These are phyloP conservation scores for Ogataea nonfermentans DNA, from an alignment of 805 yeast genomes.

Conservation along the genomic window DNA sequence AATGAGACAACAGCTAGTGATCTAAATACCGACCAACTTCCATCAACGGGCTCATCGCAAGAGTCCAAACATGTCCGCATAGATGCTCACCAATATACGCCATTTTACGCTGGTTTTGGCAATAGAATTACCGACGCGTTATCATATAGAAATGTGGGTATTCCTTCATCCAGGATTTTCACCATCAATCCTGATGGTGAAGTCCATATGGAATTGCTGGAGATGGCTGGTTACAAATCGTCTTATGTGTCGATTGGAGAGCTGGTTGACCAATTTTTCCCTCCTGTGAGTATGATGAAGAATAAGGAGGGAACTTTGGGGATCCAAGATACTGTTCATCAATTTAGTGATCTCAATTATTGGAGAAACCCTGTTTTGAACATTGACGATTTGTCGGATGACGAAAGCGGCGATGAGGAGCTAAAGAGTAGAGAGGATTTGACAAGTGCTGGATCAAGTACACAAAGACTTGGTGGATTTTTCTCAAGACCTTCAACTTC, in stretches of 20 bases:
- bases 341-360: constrained; percentile 81
- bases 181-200: constrained; percentile 97
- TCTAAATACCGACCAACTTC: not conserved
- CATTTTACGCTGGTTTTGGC: constrained; percentile 97
- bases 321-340: constrained; percentile 46
- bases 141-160: constrained; percentile 88
- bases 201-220: constrained; percentile 94
- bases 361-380: constrained; percentile 85
- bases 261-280: constrained; percentile 95
- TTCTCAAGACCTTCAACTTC: constrained; percentile 22
- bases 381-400: constrained; percentile 57
- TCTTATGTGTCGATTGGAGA: constrained; percentile 89
- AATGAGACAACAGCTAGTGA: not conserved
- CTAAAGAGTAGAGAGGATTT: not conserved
- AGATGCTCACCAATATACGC: constrained; percentile 44
- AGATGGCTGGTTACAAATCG: constrained; percentile 87
- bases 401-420: constrained; percentile 32
- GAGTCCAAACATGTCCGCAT: not conserved
- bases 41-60: constrained; percentile 1
- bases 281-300: constrained; percentile 54
- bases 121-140: constrained; percentile 95
- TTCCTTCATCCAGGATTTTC: constrained; percentile 90
- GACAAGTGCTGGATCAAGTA: constrained; percentile 12
- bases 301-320: constrained; percentile 16
- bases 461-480: constrained; percentile 20